These are phyloP conservation scores for Haematococcus sp. DNA, from an alignment of 139 green algal species.

Conservation along the genomic window DNA sequence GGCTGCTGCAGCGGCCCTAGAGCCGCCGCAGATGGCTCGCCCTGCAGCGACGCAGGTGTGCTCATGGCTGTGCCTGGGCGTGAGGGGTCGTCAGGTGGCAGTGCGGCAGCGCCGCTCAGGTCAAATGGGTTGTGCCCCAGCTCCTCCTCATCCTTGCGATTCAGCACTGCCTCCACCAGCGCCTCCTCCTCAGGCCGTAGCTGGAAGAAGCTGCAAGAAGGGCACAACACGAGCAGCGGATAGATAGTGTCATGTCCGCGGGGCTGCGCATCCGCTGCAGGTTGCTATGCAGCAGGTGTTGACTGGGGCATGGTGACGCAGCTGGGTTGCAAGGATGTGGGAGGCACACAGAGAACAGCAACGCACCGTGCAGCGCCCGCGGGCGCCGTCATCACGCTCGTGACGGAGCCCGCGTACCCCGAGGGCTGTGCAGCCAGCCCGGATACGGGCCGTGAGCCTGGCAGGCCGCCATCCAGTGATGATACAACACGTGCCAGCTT, in stretches of 20 bases:
- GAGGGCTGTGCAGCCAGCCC: no score
- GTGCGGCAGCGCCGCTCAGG: neutral
- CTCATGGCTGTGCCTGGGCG: neutral
- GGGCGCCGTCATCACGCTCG: no score
- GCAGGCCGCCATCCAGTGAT: neutral
- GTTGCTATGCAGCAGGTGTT: no score
- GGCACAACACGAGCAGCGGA: neutral
- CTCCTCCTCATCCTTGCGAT: conserved; percentile 2
- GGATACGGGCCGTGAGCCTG: no score
- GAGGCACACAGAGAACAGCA: no score
- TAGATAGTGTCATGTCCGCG: no score
- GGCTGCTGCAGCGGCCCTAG: neutral
- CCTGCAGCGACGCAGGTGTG: neutral
- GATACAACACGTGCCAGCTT: conserved; percentile 18
- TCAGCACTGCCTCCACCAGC: conserved; percentile 16
- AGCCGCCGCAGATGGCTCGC: neutral
- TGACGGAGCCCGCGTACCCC: no score
- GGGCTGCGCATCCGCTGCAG: no score
- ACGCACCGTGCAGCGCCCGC: no score
- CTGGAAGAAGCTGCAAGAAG: conserved; percentile 2
- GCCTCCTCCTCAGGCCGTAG: conserved; percentile 22
- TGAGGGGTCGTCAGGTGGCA: neutral
- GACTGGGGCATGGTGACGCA: no score
- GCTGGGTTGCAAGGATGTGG: no score
- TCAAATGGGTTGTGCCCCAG: conserved; percentile 13